Evolutionary conservation across 106 monocot genomes (phyloP).

Genomic region (Allium fistulosum): DNA sequence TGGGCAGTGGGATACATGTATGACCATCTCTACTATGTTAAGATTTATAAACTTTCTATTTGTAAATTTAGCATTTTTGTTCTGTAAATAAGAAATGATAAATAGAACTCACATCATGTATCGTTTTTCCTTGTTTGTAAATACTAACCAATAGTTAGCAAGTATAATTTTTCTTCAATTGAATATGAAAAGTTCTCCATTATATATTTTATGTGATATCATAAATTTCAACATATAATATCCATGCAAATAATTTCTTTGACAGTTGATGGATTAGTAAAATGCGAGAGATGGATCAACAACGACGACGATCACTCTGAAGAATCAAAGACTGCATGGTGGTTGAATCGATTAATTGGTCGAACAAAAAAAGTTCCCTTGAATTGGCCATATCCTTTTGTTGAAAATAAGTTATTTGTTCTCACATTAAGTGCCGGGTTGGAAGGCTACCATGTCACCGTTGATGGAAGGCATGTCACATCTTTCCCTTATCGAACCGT

Average conservation of each 20-base stretch:
- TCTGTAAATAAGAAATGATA: too few species aligned
- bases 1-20: too few species aligned
- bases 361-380: conserved; percentile 74
- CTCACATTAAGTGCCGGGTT: conserved; percentile 87
- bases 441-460: conserved; percentile 94
- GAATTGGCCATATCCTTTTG: conserved; percentile 95
- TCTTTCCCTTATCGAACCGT: conserved; percentile 97
- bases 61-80: too few species aligned
- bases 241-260: not conserved
- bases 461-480: conserved; percentile 86
- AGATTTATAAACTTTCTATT: too few species aligned
- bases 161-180: too few species aligned
- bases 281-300: conserved; percentile 95
- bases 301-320: conserved; percentile 63
- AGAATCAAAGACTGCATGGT: conserved; percentile 83
- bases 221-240: too few species aligned
- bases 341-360: conserved; percentile 86
- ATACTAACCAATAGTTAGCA: too few species aligned
- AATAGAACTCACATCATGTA: too few species aligned
- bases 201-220: too few species aligned
- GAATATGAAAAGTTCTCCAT: too few species aligned
- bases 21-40: too few species aligned
- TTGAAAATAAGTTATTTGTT: conserved; percentile 74
- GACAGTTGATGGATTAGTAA: conserved; percentile 72
- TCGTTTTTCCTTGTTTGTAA: too few species aligned